Conservation (phyloP, 345 rosid species). For the Syzygium oleosum region DNA sequence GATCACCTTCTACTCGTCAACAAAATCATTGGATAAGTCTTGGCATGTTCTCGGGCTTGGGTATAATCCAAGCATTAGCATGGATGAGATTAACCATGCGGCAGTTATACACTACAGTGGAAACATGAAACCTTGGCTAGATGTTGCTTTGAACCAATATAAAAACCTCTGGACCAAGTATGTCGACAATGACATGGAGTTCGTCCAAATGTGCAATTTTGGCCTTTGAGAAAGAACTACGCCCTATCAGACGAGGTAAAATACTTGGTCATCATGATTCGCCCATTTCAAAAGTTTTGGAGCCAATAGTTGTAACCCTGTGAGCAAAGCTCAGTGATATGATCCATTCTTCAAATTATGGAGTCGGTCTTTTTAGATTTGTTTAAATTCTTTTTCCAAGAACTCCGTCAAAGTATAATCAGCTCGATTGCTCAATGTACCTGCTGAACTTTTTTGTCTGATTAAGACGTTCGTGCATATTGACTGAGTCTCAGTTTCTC, state of each 20-base stretch:
- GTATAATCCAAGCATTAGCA: constrained; percentile 77
- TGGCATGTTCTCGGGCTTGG: constrained; percentile 98
- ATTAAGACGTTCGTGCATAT: neutral
- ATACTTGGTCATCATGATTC: constrained; percentile 20
- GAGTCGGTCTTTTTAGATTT: neutral
- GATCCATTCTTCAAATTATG: constrained; percentile 1
- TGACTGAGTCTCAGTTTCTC: neutral
- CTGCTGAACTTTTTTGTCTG: constrained; percentile 3
- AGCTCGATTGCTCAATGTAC: constrained; percentile 11
- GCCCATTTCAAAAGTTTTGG: constrained; percentile 10
- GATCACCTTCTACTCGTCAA: constrained; percentile 75
- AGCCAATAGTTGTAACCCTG: constrained; percentile 10
- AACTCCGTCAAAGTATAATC: constrained; percentile 8
- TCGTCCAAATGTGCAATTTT: constrained; percentile 75
- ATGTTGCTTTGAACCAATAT: constrained; percentile 83
- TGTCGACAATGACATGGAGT: constrained; percentile 74
- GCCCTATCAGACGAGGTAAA: constrained; percentile 8
- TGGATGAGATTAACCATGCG: constrained; percentile 74
- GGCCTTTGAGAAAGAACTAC: constrained; percentile 44
- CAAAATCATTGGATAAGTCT: constrained; percentile 78
- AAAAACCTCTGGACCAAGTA: constrained; percentile 86
- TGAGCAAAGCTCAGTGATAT: constrained; percentile 7
- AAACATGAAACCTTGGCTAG: constrained; percentile 98
- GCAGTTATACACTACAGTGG: constrained; percentile 93
- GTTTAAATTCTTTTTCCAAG: neutral